Percentiles rank a stretch among this genome's conserved stretches.
These are phyloP conservation scores for Eurotiales sp. DNA, from an alignment of 2,329 filamentous ascomycete species.

Conservation along the genomic window DNA sequence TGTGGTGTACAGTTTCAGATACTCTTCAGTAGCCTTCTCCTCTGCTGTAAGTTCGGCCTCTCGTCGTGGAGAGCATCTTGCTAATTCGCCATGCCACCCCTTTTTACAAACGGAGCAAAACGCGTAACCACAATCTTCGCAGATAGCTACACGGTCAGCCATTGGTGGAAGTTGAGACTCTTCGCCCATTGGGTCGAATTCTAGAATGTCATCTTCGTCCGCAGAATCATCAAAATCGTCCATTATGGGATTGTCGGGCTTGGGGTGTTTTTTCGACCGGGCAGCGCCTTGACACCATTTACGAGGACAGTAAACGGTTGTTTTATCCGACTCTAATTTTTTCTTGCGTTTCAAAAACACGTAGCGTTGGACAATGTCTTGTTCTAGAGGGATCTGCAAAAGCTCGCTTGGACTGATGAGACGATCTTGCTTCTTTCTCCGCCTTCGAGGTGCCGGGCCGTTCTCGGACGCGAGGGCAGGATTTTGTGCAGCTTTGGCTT, in stretches of 20 bases:
- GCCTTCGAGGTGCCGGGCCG: constrained; percentile 19
- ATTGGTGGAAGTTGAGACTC: constrained; percentile 44
- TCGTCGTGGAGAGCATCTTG: constrained; percentile 64
- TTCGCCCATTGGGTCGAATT: constrained; percentile 42
- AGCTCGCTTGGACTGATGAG: constrained; percentile 80
- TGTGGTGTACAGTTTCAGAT: constrained; percentile 75
- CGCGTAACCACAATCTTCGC: constrained; percentile 82
- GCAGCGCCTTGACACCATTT: constrained; percentile 90
- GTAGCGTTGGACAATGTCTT: constrained; percentile 76
- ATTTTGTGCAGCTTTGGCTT: constrained; percentile 36
- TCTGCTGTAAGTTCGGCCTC: constrained; percentile 70
- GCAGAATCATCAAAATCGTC: constrained; percentile 46
- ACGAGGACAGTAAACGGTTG: constrained; percentile 87
- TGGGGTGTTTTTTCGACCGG: constrained; percentile 67
- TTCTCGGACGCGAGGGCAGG: constrained; percentile 6
- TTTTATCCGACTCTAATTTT: constrained; percentile 85
- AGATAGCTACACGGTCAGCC: constrained; percentile 72
- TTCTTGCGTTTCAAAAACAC: constrained; percentile 89
- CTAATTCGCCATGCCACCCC: constrained; percentile 91
- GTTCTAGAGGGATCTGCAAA: constrained; percentile 67
- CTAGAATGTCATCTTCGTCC: constrained; percentile 42
- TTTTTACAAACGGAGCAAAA: constrained; percentile 74
- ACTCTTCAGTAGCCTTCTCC: constrained; percentile 82
- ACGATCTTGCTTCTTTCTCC: constrained; percentile 59
- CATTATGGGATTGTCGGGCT: constrained; percentile 63